These are phyloP conservation scores for Neophaeococcomyces aloes DNA, from an alignment of 2,329 filamentous ascomycete genomes.

Conservation along the genomic window DNA sequence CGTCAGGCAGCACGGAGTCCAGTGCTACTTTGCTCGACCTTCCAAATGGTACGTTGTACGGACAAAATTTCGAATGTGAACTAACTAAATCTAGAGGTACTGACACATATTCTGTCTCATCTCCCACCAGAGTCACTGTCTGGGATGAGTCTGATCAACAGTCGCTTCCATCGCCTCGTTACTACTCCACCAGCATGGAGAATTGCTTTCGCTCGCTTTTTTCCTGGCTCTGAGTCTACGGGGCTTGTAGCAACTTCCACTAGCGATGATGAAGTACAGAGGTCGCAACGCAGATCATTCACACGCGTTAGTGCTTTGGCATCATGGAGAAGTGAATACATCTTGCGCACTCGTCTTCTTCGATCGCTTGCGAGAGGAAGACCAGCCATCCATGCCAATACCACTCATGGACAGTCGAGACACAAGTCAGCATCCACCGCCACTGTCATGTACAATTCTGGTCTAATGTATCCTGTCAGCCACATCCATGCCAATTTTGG, in stretches of 20 bases:
- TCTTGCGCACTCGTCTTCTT: slow-evolving; percentile 72
- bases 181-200: slow-evolving; percentile 91
- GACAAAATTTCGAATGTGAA: slow-evolving; percentile 2
- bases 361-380: slow-evolving; percentile 74
- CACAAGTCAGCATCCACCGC: slow-evolving; percentile 55
- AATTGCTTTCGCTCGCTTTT: slow-evolving; percentile 82
- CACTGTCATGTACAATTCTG: slow-evolving; percentile 75
- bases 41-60: slow-evolving; percentile 60
- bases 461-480: slow-evolving; percentile 67
- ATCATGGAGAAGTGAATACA: slow-evolving; percentile 96
- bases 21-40: slow-evolving; percentile 48
- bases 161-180: slow-evolving; percentile 73
- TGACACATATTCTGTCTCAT: slow-evolving; percentile 86
- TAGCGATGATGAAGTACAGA: slow-evolving; percentile 39
- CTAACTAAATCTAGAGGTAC: slow-evolving; percentile 55
- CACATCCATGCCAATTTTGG: slow-evolving; percentile 70
- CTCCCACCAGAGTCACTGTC: slow-evolving; percentile 75
- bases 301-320: slow-evolving; percentile 69
- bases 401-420: slow-evolving; percentile 44
- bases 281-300: slow-evolving; percentile 66
- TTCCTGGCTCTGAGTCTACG: slow-evolving; percentile 61
- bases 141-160: slow-evolving; percentile 73
- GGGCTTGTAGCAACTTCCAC: slow-evolving; percentile 26
- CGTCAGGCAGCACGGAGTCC: slow-evolving; percentile 34
- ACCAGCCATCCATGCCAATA: slow-evolving; percentile 47